Evolutionary conservation across 768 basidiomycete genomes (phyloP).

Genomic region (Suillus alpinus): DNA sequence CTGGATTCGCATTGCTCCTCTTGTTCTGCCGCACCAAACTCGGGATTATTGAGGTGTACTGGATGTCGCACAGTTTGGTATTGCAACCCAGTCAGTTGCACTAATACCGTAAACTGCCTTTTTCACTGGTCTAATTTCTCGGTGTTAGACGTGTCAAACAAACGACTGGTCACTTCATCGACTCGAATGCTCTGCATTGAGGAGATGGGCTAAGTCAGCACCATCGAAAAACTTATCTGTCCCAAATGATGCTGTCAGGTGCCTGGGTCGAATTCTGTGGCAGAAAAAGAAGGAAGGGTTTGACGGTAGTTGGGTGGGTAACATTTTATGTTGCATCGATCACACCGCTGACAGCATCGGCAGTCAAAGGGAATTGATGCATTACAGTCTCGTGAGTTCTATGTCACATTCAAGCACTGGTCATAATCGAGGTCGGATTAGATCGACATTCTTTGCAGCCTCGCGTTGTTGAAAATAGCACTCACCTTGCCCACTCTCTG

Average conservation of each 20-base stretch:
- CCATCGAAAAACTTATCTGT: slow-evolving; percentile 45
- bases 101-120: slow-evolving; percentile 3
- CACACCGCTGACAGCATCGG: background rate
- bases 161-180: slow-evolving; percentile 76
- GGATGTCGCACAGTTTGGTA: slow-evolving; percentile 71
- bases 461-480: slow-evolving; percentile 51
- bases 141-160: slow-evolving; percentile 61
- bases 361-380: slow-evolving; percentile 63
- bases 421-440: slow-evolving; percentile 23
- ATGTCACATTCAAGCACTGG: background rate
- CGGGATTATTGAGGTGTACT: slow-evolving; percentile 65
- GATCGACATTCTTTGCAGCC: slow-evolving; percentile 56
- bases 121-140: background rate
- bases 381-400: slow-evolving; percentile 73
- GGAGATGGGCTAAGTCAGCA: slow-evolving; percentile 51
- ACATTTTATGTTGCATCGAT: background rate
- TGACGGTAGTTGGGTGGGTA: slow-evolving; percentile 56
- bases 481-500: slow-evolving; percentile 71
- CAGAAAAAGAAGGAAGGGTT: slow-evolving; percentile 51
- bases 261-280: slow-evolving; percentile 76
- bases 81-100: slow-evolving; percentile 61
- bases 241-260: slow-evolving; percentile 79
- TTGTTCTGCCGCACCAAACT: slow-evolving; percentile 46
- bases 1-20: slow-evolving; percentile 66
- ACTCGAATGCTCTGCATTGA: slow-evolving; percentile 71